Conservation (phyloP, 2,329 filamentous ascomycete species). For the Exophiala phaeomuriformis region DNA sequence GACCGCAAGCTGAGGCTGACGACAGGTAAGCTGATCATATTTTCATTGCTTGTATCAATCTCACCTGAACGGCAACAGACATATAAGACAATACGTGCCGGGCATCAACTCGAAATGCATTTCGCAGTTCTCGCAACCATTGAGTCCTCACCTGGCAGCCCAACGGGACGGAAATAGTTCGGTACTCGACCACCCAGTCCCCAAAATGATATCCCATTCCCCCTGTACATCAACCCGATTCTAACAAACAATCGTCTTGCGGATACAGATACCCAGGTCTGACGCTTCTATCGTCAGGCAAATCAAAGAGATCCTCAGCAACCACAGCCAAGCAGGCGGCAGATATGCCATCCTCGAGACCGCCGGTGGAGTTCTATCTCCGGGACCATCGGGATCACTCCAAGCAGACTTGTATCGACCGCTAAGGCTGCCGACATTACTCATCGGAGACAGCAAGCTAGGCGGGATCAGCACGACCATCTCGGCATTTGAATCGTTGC, state of each 20-base stretch:
- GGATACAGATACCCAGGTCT: slow-evolving; percentile 43
- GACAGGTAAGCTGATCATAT: slow-evolving; percentile 46
- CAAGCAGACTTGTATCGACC: slow-evolving; percentile 73
- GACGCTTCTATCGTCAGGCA: slow-evolving; percentile 46
- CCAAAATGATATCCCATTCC: too few species aligned
- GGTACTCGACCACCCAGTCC: not conserved
- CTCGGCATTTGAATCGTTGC: slow-evolving; percentile 69
- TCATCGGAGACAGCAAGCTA: slow-evolving; percentile 67
- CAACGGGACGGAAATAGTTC: slow-evolving; percentile 25
- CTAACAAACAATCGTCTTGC: not conserved
- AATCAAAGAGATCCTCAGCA: slow-evolving; percentile 41
- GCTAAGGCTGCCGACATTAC: slow-evolving; percentile 62
- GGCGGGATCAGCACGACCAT: slow-evolving; percentile 77
- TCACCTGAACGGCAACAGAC: slow-evolving; percentile 39
- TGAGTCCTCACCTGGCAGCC: slow-evolving; percentile 72
- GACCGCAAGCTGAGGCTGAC: slow-evolving; percentile 61
- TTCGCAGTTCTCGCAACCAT: slow-evolving; percentile 64
- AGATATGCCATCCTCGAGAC: slow-evolving; percentile 62
- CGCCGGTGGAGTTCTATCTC: slow-evolving; percentile 74
- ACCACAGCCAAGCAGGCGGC: slow-evolving; percentile 28
- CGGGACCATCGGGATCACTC: slow-evolving; percentile 64
- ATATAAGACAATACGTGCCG: slow-evolving; percentile 54
- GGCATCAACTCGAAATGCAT: slow-evolving; percentile 54
- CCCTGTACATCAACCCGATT: too few species aligned
- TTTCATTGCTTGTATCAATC: not conserved